Evolutionary conservation across 1,284 basidiomycete species (phyloP), one percentile per base, ranked within the genome.

Genomic region (Trametes versicolor): DNA sequence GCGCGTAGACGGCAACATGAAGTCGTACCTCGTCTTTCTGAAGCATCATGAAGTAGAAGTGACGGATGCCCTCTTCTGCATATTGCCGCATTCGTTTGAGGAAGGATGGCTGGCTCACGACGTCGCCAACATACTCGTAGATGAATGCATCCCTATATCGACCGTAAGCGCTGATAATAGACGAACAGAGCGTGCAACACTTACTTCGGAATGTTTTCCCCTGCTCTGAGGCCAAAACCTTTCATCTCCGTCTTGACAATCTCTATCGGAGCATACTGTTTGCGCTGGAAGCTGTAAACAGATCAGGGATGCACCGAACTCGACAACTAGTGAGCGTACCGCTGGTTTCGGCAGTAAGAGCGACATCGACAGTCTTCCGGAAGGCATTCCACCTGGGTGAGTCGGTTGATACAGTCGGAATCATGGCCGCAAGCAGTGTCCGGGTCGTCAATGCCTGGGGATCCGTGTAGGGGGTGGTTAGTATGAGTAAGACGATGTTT

Each of bases 41-140:
- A 62, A 99, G 80, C 94, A 98, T 97, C 98, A 99, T 99, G 75
- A 99, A 99, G 80, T 99, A 99, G 74, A 99, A 99, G 78, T 99
- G 97, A 62, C 89, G 85, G 68, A 99, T 96, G 19, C 97, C 97
- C 77, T 98, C 96, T 48, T 92, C 86, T 1, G 90, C 96, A 76
- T 99, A 99, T 43, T 93, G 90, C 56, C 93, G 87, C 96, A 99
- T 99, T 45, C 97, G 90, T 76, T 95, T 95, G 77, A 93, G 88
- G 77, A 99, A 98, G 19, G 92, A 92, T 19, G 85, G 82, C 50
- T 95, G 92, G 65, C 89, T 92, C 70, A 99, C 94, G 23, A 99
- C 96, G 72, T 99, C 98, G 49, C 98, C 98, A 29, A 99, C 90
- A 76, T 99, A 99, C 79, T 99, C 97, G 78, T 98, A 99, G 64